These are phyloP conservation scores for Colletotrichum sp. DNA, from an alignment of 2,329 filamentous ascomycete genomes.

Conservation along the genomic window DNA sequence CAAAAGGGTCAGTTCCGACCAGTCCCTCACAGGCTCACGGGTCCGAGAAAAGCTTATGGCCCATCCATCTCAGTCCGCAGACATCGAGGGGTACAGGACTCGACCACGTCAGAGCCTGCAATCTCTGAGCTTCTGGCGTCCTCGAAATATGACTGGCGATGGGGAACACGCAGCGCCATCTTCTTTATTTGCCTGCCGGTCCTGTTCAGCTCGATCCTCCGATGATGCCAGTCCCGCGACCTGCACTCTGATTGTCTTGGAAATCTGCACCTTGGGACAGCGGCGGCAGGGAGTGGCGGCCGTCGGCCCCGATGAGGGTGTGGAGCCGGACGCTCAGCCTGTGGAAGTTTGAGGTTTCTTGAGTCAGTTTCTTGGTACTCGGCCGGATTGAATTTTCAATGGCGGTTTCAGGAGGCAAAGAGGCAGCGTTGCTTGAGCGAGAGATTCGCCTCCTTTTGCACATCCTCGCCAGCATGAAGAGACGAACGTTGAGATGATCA, in stretches of 20 bases:
- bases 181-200: neutral
- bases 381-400: slow-evolving; percentile 17
- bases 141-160: neutral
- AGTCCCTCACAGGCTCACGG: neutral
- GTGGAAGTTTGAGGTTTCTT: slow-evolving; percentile 1
- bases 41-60: neutral
- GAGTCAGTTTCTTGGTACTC: slow-evolving; percentile 4
- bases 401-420: slow-evolving; percentile 17
- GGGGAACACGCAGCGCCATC: neutral
- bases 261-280: neutral
- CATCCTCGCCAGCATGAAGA: neutral
- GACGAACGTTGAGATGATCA: slow-evolving; percentile 15
- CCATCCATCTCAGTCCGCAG: neutral
- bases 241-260: neutral
- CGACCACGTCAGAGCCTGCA: neutral
- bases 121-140: neutral
- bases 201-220: neutral
- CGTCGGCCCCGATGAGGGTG: slow-evolving; percentile 13
- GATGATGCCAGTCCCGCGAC: neutral
- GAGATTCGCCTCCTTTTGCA: neutral
- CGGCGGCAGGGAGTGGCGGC: neutral
- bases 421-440: slow-evolving; percentile 2
- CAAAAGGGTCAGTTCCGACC: neutral
- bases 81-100: neutral
- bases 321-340: neutral